Base-by-base conservation (phyloP, 1,139 yeast species). In the Taiozyma onychis region DNA sequence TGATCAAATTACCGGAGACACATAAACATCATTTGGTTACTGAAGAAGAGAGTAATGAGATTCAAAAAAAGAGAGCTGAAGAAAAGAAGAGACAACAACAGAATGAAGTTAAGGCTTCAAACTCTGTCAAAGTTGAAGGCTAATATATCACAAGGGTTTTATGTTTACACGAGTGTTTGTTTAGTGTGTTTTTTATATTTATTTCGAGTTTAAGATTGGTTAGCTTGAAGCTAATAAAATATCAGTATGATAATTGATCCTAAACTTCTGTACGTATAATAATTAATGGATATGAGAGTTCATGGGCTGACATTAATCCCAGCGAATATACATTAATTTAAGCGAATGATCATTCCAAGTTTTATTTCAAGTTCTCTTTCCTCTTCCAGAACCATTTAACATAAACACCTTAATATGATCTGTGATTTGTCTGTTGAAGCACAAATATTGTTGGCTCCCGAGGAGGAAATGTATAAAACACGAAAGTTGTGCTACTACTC, bases 21-120 rank as follows among this genome's bases (percentile, higher is more conserved):
- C 86, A 82, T 58, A 66, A 59, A 18, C 88, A 82, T 62, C 83
- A 81, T 63, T 68, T 81, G 57, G 71, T 81, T 2, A 75, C 83
- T 1, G 85, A 80, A 55, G 81, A 78, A 18, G 82, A 78, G 46
- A 48, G 67, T 49, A 58, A 55, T 32, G 66, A 64, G 22, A 28
- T 66, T 46, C 66, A 64, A 48, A 59, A 56, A 39, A 54, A 54
- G 16, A 57, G 54, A 39, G 51, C 57, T 46, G 55, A 57, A 37
- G 55, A 60, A 49, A 58, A 59, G 47, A 50, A 54, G 22, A 41
- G 34, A 22, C 47, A 53, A 16, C 55, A 48, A 18, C 48, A 24
- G 34, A 39, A 22, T 35, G 42, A 27, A 43, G 41, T 37, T 4
- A 18, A 18, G 18, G 14, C 41, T 37, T 11, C 39, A 46, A 24